Base-by-base conservation (phyloP, 2,329 filamentous ascomycete genomes). In the Talaromyces sp. region DNA sequence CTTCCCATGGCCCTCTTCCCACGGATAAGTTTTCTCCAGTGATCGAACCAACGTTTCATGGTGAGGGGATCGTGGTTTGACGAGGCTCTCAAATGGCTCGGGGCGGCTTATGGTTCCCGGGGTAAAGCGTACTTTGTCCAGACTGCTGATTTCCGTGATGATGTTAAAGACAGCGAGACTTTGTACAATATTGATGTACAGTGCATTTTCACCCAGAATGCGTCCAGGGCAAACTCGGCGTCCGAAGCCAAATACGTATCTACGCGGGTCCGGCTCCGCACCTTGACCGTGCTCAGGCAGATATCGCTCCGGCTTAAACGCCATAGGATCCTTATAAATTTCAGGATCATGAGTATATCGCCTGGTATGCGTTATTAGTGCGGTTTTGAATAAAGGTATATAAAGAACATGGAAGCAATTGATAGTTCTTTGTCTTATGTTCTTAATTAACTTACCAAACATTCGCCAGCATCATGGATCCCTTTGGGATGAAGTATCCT, bases 401-500 rank as follows among this genome's bases (percentile, higher is more conserved):
- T n/a, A n/a, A n/a, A 43, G 7, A 46, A 17, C 3, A 21, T 46
- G 19, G 17, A 10, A 21, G 17, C 6, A 48, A 24, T 21, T 19
- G 8, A 3, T 48, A 19, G 6, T 9, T 10, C 3, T 54, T 31
- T 12, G n/a, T 54, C 27, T 21, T 3, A 2, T 58, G 17, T 26
- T 35, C 26, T 27, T 8, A 29, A n/a, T 32, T 26, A 3, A 51
- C 46, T 21, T 35, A 43, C 56, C 56, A 58, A 27, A 26, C 24
- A 29, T 58, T 58, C 14, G 27, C 41, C 24, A 58, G 74, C 8
- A 80, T 68, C 26, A 77, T 67, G 8, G 76, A 77, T 3, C 84
- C 84, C 17, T 79, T 80, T 10, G 83, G 83, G 56, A 87, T 85
- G 61, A 80, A 78, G 70, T 83, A 81, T 32, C 79, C 83, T 21